Evolutionary conservation across 2,329 filamentous ascomycete species (phyloP), one percentile per base, ranked within the genome.

Genomic region (Colletotrichum scovillei): DNA sequence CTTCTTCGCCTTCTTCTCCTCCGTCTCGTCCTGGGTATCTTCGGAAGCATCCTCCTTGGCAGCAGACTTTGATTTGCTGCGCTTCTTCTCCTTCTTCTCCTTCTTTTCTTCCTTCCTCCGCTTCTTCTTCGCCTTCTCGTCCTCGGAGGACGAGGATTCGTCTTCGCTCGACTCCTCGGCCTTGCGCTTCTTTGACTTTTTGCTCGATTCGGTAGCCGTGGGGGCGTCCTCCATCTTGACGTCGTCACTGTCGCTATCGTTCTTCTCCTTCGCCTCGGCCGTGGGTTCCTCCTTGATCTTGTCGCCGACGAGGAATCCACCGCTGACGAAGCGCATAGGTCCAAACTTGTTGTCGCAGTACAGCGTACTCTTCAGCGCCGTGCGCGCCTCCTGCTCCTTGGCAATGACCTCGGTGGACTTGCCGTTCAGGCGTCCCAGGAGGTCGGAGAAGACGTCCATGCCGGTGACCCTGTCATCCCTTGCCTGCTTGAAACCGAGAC

Each of bases 391-490:
- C 80, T 92, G 89, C 78, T 97, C 93, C 78, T 91, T 89, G 81
- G 93, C 89, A 46, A 97, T 85, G 62, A 91, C 89, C n/a, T 86
- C 90, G 62, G 96, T 92, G 26, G 90, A 92, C 82, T 95, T 97
- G 63, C 96, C 97, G 82, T 99, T 99, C 70, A 99, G 84, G 67
- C 97, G 88, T 26, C 96, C 95, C 24, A 99, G 86, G 5, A 99
- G 85, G 75, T 94, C 94, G 79, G 95, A 94, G 77, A 98, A 95
- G 22, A 92, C 93, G 80, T 95, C 94, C 49, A 98, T 88, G 0
- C 96, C 97, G 26, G 96, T 97, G 75, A 95, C 91, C 79, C 94
- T 90, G 76, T 95, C 92, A 76, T 92, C 92, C 78, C 91, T 91
- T 67, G 92, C 92, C 75, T 91, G 88, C 81, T 93, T 93, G 76